phyloP scores from a whole-genome alignment of 2,329 filamentous ascomycete genomes.

The Colletotrichum sp. region DNA sequence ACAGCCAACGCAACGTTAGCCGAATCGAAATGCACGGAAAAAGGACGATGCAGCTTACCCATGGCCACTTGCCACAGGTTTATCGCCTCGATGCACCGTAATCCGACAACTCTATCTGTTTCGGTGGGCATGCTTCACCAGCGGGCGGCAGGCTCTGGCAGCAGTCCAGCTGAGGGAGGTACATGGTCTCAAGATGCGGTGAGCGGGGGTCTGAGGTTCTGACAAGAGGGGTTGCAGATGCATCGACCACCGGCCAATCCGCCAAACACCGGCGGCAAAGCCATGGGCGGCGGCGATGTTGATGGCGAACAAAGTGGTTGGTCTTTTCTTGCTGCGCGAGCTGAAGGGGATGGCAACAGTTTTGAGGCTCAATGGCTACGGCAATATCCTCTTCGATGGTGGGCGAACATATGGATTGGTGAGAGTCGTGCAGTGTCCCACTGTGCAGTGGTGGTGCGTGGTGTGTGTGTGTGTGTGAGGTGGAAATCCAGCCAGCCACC shows the following conservation, averaged over 20 bases:
- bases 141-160: not conserved
- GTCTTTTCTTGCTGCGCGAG: not conserved
- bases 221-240: not conserved
- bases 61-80: slow-evolving; percentile 10
- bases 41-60: not conserved
- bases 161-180: not conserved
- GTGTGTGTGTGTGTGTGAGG: not conserved
- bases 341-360: not conserved
- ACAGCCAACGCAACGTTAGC: not conserved
- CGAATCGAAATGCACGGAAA: not conserved
- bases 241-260: not conserved
- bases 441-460: not conserved
- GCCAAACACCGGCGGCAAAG: not conserved
- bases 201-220: not conserved
- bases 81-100: not conserved
- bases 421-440: not conserved
- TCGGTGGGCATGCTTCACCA: not conserved
- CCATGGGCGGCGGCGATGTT: not conserved
- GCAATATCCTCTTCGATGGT: not conserved
- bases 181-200: slow-evolving; percentile 7
- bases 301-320: not conserved
- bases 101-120: not conserved
- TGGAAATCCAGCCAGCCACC: slow-evolving; percentile 2
- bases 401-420: not conserved
- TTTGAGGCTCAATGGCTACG: not conserved